phyloP scores from a whole-genome alignment of 2,329 filamentous ascomycete species.

The Aspergillus hiratsukae region DNA sequence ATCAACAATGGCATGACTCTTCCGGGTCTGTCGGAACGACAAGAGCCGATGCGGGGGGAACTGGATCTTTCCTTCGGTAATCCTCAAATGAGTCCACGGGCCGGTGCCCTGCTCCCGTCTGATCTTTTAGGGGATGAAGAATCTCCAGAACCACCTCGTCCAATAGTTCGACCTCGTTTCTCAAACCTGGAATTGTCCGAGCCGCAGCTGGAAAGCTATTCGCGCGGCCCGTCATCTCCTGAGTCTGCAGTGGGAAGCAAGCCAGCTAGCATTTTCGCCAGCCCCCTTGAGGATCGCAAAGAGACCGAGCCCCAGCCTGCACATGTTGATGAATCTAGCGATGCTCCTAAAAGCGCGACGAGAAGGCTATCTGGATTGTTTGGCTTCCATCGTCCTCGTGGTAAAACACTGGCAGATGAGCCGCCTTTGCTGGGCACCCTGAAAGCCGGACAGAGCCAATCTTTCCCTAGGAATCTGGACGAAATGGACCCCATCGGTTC shows the following conservation, averaged over 20 bases:
- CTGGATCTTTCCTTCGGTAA: constrained; percentile 53
- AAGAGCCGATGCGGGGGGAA: constrained; percentile 44
- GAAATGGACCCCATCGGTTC: constrained; percentile 49
- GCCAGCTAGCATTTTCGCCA: constrained; percentile 43
- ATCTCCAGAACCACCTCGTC: constrained; percentile 32
- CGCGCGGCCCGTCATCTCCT: constrained; percentile 40
- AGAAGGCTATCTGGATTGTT: constrained; percentile 56
- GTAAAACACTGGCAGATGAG: constrained; percentile 57
- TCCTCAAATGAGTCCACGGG: constrained; percentile 60
- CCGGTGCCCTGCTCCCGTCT: constrained; percentile 57
- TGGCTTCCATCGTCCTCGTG: constrained; percentile 55
- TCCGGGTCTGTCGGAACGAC: constrained; percentile 38
- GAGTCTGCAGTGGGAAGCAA: constrained; percentile 40
- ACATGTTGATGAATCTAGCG: constrained; percentile 27
- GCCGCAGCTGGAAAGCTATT: constrained; percentile 28
- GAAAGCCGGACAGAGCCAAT: constrained; percentile 58
- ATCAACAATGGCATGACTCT: constrained; percentile 60
- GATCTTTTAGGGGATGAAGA: constrained; percentile 57
- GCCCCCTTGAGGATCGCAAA: constrained; percentile 41
- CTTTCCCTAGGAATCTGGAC: constrained; percentile 54
- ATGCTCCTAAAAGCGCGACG: constrained; percentile 42
- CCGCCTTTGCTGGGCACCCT: constrained; percentile 55
- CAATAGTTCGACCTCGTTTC: constrained; percentile 26
- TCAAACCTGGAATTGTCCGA: constrained; percentile 26
- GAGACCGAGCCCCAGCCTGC: constrained; percentile 34